Evolutionary conservation across 2,329 filamentous ascomycete species (phyloP).

Genomic region (Ophiognomonia clavigignenti-juglandacearum): DNA sequence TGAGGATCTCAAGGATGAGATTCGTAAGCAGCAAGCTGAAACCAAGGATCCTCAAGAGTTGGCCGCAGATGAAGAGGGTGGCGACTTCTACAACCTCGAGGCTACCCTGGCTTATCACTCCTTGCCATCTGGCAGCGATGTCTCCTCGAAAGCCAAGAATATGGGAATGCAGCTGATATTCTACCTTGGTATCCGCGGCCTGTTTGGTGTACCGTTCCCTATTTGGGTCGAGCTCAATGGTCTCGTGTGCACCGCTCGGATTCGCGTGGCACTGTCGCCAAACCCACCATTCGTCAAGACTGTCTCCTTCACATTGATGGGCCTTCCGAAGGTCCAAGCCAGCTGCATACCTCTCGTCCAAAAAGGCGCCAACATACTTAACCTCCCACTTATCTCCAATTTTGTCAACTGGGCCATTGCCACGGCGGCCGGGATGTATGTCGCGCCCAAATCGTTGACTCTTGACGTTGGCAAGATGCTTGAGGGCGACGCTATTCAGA

Average conservation of each 20-base stretch:
- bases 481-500: conserved; percentile 85
- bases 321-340: conserved; percentile 81
- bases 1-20: conserved; percentile 73
- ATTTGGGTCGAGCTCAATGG: conserved; percentile 89
- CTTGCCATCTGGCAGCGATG: conserved; percentile 62
- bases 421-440: conserved; percentile 82
- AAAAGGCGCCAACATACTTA: conserved; percentile 83
- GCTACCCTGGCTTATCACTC: conserved; percentile 89
- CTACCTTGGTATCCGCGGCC: conserved; percentile 82
- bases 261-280: conserved; percentile 80
- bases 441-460: conserved; percentile 90
- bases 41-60: conserved; percentile 82
- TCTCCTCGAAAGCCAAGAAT: conserved; percentile 81
- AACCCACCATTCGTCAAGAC: conserved; percentile 91
- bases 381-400: conserved; percentile 87
- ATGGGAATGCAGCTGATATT: conserved; percentile 98
- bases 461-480: conserved; percentile 88
- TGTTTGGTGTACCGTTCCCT: conserved; percentile 84
- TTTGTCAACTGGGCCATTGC: conserved; percentile 96
- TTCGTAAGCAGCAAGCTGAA: conserved; percentile 73
- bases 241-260: conserved; percentile 79
- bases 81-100: conserved; percentile 90
- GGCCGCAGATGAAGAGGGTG: conserved; percentile 83
- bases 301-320: conserved; percentile 91
- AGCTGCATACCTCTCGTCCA: conserved; percentile 92